A percentile compares a stretch with the other conserved stretches of the same genome.
These are phyloP conservation scores for Kluyveromyces nonfermentans DNA, from an alignment of 805 yeast species.

Conservation along the genomic window DNA sequence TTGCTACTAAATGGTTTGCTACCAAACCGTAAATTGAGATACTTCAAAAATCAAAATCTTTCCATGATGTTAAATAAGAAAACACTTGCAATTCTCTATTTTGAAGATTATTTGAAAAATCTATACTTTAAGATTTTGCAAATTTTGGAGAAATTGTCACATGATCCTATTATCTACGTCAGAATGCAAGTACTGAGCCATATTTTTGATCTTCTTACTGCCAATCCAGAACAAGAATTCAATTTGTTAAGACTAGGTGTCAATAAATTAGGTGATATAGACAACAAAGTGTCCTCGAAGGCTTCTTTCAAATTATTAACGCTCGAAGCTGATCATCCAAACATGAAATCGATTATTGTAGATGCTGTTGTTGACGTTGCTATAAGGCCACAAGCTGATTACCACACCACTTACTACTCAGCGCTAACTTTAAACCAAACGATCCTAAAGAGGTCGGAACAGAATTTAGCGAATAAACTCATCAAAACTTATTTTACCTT, in stretches of 20 bases:
- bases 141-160: slow-evolving; percentile 69
- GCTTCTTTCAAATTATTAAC: slow-evolving; percentile 73
- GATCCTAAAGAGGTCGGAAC: slow-evolving; percentile 69
- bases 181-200: slow-evolving; percentile 68
- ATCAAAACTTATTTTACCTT: slow-evolving; percentile 78
- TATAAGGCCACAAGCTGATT: slow-evolving; percentile 65
- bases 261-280: slow-evolving; percentile 89
- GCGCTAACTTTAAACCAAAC: slow-evolving; percentile 88
- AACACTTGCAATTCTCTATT: slow-evolving; percentile 65
- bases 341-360: slow-evolving; percentile 77
- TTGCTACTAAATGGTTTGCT: slow-evolving; percentile 72
- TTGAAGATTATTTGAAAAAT: slow-evolving; percentile 81
- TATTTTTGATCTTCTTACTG: slow-evolving; percentile 67
- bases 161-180: slow-evolving; percentile 85
- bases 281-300: slow-evolving; percentile 82
- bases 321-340: slow-evolving; percentile 86
- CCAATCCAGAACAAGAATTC: slow-evolving; percentile 95
- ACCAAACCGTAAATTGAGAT: slow-evolving; percentile 73
- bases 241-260: slow-evolving; percentile 82
- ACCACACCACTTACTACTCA: slow-evolving; percentile 83
- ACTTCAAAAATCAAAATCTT: slow-evolving; percentile 66
- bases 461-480: slow-evolving; percentile 70
- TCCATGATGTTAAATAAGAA: slow-evolving; percentile 37
- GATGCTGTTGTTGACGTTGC: slow-evolving; percentile 75
- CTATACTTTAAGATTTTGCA: slow-evolving; percentile 68